Percentiles rank a stretch among this genome's conserved stretches.
These are phyloP conservation scores for Ceratocystis destructans DNA, from an alignment of 2,329 filamentous ascomycete genomes.

Conservation along the genomic window DNA sequence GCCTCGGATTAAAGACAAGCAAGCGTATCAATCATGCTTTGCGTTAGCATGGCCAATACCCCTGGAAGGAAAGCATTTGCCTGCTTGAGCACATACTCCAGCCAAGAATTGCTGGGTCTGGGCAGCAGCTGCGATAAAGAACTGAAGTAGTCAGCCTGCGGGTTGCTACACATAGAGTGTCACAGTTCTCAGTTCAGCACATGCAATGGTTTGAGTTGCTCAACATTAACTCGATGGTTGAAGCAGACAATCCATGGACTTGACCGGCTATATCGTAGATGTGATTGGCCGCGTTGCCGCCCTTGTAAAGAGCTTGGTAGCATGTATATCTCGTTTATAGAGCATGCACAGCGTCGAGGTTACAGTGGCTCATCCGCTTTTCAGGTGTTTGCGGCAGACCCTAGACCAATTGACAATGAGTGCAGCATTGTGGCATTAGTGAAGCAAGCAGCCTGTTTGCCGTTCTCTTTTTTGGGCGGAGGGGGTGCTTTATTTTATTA, in stretches of 20 bases:
- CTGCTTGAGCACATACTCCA: not conserved
- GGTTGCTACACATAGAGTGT: not conserved
- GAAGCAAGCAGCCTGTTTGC: not conserved
- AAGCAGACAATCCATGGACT: not conserved
- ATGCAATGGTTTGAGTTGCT: not conserved
- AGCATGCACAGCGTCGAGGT: not conserved
- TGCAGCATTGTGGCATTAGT: not conserved
- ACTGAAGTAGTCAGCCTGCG: not conserved
- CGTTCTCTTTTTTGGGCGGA: not conserved
- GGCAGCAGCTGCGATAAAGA: not conserved
- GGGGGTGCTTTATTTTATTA: not conserved
- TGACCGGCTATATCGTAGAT: not conserved
- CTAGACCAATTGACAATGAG: not conserved
- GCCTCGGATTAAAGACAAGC: not conserved
- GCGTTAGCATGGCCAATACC: not conserved
- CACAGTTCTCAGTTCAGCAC: not conserved
- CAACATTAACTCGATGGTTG: not conserved
- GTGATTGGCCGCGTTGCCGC: slow-evolving; percentile 1
- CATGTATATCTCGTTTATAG: not conserved
- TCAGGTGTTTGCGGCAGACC: not conserved
- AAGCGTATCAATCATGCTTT: not conserved
- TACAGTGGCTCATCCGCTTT: not conserved
- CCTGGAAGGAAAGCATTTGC: not conserved
- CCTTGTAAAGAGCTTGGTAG: not conserved
- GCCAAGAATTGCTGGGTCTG: not conserved